Percentiles rank a stretch among this genome's conserved stretches.
Conservation (phyloP, 768 basidiomycete genomes). For the Boletus vinaceobasis region DNA sequence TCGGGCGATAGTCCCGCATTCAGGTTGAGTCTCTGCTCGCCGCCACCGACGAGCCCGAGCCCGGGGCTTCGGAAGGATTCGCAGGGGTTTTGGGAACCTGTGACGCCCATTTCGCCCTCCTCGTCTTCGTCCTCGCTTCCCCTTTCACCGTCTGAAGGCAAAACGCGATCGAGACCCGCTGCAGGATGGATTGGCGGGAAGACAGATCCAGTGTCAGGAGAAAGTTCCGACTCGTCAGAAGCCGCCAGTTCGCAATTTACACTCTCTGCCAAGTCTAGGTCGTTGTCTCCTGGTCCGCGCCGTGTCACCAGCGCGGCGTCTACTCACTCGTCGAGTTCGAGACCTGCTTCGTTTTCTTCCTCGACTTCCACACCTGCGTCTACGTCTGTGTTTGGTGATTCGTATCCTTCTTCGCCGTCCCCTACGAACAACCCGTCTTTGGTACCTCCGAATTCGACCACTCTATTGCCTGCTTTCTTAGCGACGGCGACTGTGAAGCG, state of each 20-base stretch:
- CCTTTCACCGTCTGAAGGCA: conserved; percentile 14
- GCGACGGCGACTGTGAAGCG: conserved; percentile 17
- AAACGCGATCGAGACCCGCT: background rate
- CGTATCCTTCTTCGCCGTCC: conserved; percentile 10
- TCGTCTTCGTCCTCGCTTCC: conserved; percentile 16
- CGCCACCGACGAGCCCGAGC: conserved; percentile 5
- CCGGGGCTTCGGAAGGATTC: conserved; percentile 21
- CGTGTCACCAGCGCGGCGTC: conserved; percentile 3
- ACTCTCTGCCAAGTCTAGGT: conserved; percentile 12
- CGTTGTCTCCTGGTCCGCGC: conserved; percentile 13
- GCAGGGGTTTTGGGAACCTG: conserved; percentile 29
- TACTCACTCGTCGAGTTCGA: conserved; percentile 10
- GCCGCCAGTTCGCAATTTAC: background rate
- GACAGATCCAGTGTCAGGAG: background rate
- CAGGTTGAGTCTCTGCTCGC: conserved; percentile 9
- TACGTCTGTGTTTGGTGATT: conserved; percentile 2
- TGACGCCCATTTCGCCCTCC: conserved; percentile 14
- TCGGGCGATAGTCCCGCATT: conserved; percentile 2
- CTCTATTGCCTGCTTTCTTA: conserved; percentile 25
- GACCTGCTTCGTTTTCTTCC: conserved; percentile 4
- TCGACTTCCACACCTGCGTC: conserved; percentile 8
- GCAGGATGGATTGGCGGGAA: conserved; percentile 7
- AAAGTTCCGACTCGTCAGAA: background rate
- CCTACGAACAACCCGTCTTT: background rate
- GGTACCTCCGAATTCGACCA: conserved; percentile 7